Evolutionary conservation across 805 yeast species (phyloP).

Genomic region (Komagataella populi): DNA sequence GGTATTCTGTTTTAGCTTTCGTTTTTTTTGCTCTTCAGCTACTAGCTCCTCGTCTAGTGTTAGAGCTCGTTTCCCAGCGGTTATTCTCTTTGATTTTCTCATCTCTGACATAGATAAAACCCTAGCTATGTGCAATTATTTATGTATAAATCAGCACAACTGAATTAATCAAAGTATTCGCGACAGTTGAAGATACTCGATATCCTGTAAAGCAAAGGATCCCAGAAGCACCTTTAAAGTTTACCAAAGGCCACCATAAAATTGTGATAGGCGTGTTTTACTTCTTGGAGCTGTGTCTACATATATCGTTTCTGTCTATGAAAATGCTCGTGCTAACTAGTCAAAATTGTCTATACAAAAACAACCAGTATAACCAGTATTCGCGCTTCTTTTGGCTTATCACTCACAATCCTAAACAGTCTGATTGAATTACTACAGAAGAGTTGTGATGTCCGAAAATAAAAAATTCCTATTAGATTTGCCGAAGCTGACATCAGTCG

Average conservation of each 20-base stretch:
- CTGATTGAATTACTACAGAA: background rate
- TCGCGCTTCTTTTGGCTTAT: background rate
- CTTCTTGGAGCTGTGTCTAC: too few relatives aligned
- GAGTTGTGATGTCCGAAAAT: background rate
- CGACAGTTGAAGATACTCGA: background rate
- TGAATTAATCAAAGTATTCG: background rate
- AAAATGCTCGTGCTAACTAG: background rate
- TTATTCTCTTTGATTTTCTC: constrained; percentile 2
- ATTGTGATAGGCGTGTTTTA: background rate
- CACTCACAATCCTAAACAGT: background rate
- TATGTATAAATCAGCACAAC: background rate
- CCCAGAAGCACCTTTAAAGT: background rate
- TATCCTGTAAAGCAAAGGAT: background rate
- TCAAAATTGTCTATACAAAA: background rate
- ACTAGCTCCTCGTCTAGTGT: background rate
- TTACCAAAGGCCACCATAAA: background rate
- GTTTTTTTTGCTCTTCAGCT: constrained; percentile 3
- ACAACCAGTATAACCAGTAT: background rate
- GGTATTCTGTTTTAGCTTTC: constrained; percentile 4
- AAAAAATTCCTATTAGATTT: constrained; percentile 51
- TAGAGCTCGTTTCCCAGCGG: constrained; percentile 1
- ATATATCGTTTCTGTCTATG: background rate
- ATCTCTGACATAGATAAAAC: background rate
- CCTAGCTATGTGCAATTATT: background rate
- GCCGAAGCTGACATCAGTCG: constrained; percentile 64